Evolutionary conservation across 2,329 filamentous ascomycete genomes (phyloP).

Genomic region (Pestalotiopsis sp.): DNA sequence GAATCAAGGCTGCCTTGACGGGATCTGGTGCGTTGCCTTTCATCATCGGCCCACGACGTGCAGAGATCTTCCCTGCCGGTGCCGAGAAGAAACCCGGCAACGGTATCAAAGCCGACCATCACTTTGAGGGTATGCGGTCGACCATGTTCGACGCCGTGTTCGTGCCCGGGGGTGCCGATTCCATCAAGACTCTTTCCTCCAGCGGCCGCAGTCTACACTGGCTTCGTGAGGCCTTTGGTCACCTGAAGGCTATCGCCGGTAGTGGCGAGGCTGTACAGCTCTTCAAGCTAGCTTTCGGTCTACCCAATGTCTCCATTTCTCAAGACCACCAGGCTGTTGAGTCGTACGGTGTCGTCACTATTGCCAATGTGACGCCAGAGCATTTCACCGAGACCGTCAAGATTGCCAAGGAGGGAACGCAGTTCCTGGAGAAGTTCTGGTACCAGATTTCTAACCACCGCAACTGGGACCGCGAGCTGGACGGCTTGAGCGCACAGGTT

Average conservation of each 20-base stretch:
- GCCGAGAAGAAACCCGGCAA: slow-evolving; percentile 54
- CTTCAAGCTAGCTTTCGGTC: slow-evolving; percentile 51
- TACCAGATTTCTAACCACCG: slow-evolving; percentile 72
- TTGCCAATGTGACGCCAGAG: slow-evolving; percentile 54
- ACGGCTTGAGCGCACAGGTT: slow-evolving; percentile 68
- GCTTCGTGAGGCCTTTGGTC: slow-evolving; percentile 79
- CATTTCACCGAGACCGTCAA: slow-evolving; percentile 63
- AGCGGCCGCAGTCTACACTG: slow-evolving; percentile 77
- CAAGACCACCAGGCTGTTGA: slow-evolving; percentile 57
- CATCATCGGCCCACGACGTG: slow-evolving; percentile 72
- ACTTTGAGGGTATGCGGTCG: slow-evolving; percentile 78
- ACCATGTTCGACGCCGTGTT: slow-evolving; percentile 83
- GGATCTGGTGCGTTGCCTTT: slow-evolving; percentile 69
- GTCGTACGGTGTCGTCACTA: slow-evolving; percentile 79
- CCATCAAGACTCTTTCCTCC: slow-evolving; percentile 64
- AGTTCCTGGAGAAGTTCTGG: slow-evolving; percentile 73
- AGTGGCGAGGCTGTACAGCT: slow-evolving; percentile 73
- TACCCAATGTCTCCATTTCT: slow-evolving; percentile 46
- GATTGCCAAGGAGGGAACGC: slow-evolving; percentile 68
- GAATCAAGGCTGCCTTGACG: slow-evolving; percentile 65
- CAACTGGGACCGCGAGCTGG: slow-evolving; percentile 74
- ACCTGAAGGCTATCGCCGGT: slow-evolving; percentile 78
- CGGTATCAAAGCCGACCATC: slow-evolving; percentile 71
- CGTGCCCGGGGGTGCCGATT: slow-evolving; percentile 71
- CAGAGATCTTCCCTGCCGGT: slow-evolving; percentile 64